These are phyloP conservation scores for Starmerella stellata DNA, from an alignment of 805 yeast species.

Conservation along the genomic window DNA sequence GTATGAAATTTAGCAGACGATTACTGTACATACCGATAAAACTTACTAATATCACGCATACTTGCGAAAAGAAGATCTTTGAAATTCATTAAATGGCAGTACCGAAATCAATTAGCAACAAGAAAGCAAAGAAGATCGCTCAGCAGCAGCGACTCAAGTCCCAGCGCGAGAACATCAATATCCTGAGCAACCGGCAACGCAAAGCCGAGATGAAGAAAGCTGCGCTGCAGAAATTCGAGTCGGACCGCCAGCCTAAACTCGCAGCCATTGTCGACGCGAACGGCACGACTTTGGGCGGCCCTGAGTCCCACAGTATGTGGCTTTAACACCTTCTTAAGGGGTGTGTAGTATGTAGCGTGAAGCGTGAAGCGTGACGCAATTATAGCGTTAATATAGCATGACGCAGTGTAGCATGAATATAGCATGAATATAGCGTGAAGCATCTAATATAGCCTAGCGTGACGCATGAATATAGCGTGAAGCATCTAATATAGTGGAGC, in stretches of 20 bases:
- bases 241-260: background rate
- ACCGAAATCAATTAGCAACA: constrained; percentile 12
- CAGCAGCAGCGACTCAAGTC: constrained; percentile 8
- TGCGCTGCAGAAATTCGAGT: constrained; percentile 1
- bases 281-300: constrained; percentile 18
- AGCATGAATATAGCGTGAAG: background rate
- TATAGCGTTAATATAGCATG: no score
- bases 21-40: no score
- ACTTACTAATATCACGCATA: no score
- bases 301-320: constrained; percentile 16
- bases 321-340: background rate
- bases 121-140: constrained; percentile 17
- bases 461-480: no score
- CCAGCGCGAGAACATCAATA: background rate
- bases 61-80: no score
- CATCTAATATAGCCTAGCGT: no score
- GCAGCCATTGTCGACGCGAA: constrained; percentile 1
- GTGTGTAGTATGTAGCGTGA: no score
- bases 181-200: background rate
- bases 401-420: no score
- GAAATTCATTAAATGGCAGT: background rate
- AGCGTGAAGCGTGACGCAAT: no score
- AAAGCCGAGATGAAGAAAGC: background rate
- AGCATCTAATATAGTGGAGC: no score
- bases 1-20: no score